Evolutionary conservation across 768 basidiomycete genomes (phyloP), one percentile per base, ranked within the genome.

Genomic region (Gloeopeniophorella convolvens): DNA sequence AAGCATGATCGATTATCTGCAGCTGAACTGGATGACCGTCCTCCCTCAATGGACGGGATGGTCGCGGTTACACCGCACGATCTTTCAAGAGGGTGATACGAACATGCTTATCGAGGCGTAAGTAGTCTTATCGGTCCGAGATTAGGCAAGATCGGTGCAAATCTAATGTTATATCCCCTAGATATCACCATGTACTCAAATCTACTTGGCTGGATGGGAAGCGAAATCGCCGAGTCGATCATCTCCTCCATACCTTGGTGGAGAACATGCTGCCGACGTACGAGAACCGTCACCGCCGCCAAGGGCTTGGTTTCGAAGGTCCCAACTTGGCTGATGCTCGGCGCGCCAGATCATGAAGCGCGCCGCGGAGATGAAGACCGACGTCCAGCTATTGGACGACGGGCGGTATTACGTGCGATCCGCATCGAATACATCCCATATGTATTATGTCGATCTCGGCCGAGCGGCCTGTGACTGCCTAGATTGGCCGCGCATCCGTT

Each of bases 31-130:
- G 43, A 5, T 45, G 10, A n/a, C 43, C 11, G 16, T 18, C 16
- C 11, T 5, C n/a, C 2, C 16, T 10, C n/a, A 11, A 27, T 45
- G 43, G 43, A 33, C 43, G 3, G 43, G 16, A 7, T n/a, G 32
- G 5, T 31, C 16, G 8, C 18, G 43, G 6, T n/a, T 4, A 18
- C 31, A 32, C 4, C 13, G 46, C 5, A 27, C 15, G 4, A 39
- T 48, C 33, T 37, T 28, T 16, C 24, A 48, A 18, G 46, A 48
- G 26, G 27, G 46, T 1, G 46, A 48, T 15, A 48, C 48, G 31
- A 49, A 49, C 6, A 49, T 49, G 48, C 27, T 41, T 13, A 20
- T 49, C 4, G 48, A 49, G 32, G 28, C 5, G 40, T 49, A 42
- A 30, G 31, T 41, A 20, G 0, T 23, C 27, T 37, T 37, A 37